Evolutionary conservation across 2,329 filamentous ascomycete species (phyloP), one percentile per base, ranked within the genome.

Genomic region (Alternaria brassicicola): DNA sequence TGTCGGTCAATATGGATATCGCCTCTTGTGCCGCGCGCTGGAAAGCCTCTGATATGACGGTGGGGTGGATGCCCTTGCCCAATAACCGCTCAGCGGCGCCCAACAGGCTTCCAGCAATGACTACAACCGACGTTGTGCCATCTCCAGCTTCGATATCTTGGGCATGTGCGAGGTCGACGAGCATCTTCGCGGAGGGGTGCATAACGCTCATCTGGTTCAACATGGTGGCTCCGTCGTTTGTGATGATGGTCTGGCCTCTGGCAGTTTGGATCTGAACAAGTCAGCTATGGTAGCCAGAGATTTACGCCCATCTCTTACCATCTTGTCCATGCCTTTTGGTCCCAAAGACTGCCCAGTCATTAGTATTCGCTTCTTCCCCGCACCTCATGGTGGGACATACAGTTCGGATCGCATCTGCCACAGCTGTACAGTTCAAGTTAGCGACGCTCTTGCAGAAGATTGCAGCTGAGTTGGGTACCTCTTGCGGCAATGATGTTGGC

Each of bases 151-250:
- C 95, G 61, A 99, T 93, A 83, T 99, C 95, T 79, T 99, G 95
- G 66, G 95, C 95, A 68, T 95, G 92, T 72, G 94, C 96, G 63
- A 99, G 86, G 79, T 99, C 93, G 74, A 99, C 95, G 68, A 99
- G 85, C 95, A 99, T 99, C 83, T 97, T 97, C 50, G 95, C 95
- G 47, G 96, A 96, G n/a, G 95, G 95, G 78, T 99, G 95, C 90
- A 99, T 93, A 68, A 99, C 95, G 66, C 92, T 91, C 95, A 99
- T 98, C 84, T 94, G 94, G 83, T 91, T 96, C 76, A 99, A 83
- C 94, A 99, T 99, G 57, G 95, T 99, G 83, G 96, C 96, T 78
- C 95, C 95, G 81, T 99, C 95, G 84, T 99, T 99, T 75, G 95
- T 99, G 82, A 99, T 99, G 79, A 98, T 95, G 57, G 93, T 97